A percentile compares a stretch with the other conserved stretches of the same genome.
Conservation (phyloP, 148 eudicot genomes). For the Limonium bicolor region DNA sequence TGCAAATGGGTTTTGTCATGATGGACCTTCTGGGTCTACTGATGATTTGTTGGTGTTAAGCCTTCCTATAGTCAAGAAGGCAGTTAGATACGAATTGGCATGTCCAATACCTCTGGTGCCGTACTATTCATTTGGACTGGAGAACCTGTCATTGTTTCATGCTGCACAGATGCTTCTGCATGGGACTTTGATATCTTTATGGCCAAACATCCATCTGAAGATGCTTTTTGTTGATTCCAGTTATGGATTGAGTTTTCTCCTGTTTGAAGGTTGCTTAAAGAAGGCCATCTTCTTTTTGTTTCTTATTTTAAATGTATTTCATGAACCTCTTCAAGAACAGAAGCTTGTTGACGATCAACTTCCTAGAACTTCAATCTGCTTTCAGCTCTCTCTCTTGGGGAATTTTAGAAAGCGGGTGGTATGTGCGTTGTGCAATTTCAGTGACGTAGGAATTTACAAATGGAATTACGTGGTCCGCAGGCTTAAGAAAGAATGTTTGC, state of each 20-base stretch:
- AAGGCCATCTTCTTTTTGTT: conserved; percentile 50
- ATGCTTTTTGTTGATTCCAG: conserved; percentile 69
- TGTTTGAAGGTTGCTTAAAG: conserved; percentile 78
- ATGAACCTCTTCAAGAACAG: conserved; percentile 21
- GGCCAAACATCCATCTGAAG: conserved; percentile 65
- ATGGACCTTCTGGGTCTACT: conserved; percentile 20
- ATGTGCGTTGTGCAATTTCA: conserved; percentile 46
- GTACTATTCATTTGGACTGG: conserved; percentile 16
- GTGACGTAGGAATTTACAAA: conserved; percentile 26
- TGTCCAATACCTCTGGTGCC: conserved; percentile 14
- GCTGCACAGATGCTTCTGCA: conserved; percentile 30
- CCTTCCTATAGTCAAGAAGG: conserved; percentile 21
- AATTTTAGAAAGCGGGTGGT: conserved; percentile 45
- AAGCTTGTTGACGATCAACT: conserved; percentile 23
- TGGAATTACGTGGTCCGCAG: conserved; percentile 56
- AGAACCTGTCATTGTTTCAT: conserved; percentile 16
- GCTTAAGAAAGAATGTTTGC: conserved; percentile 34
- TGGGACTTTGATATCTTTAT: conserved; percentile 37
- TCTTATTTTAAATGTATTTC: conserved; percentile 34
- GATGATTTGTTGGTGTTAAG: conserved; percentile 28
- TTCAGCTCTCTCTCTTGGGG: conserved; percentile 32
- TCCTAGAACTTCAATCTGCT: conserved; percentile 71
- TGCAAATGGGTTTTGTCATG: conserved; percentile 9
- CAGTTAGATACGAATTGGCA: conserved; percentile 20
- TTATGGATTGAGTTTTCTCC: conserved; percentile 58